phyloP scores from a whole-genome alignment of 768 basidiomycete species.

The Multifurca ochricompacta region DNA sequence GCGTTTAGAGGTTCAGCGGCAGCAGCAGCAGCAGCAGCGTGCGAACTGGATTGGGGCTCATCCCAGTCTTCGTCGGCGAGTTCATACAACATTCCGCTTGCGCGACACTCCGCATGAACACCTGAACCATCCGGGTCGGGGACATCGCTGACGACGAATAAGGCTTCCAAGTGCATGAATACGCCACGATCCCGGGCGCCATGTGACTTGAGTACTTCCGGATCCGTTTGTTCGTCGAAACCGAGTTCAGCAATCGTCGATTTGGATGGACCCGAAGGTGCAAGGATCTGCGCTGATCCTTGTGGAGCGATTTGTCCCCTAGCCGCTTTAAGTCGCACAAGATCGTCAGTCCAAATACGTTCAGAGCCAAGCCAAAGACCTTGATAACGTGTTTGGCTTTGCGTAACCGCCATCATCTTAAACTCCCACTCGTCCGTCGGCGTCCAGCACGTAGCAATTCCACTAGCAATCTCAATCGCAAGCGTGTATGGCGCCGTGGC shows the following conservation, averaged over 20 bases:
- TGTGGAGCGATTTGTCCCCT: conserved; percentile 58
- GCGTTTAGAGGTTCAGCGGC: conserved; percentile 28
- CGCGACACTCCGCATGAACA: conserved; percentile 49
- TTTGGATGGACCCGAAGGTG: conserved; percentile 49
- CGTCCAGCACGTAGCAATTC: conserved; percentile 57
- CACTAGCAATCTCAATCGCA: conserved; percentile 63
- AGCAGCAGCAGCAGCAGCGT: conserved; percentile 23
- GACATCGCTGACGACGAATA: conserved; percentile 58
- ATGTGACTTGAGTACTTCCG: conserved; percentile 20
- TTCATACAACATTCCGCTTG: conserved; percentile 71
- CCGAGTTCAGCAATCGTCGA: conserved; percentile 19
- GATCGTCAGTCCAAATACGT: conserved; percentile 80
- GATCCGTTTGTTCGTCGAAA: conserved; percentile 15
- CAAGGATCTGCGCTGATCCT: conserved; percentile 50
- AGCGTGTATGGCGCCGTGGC: conserved; percentile 59
- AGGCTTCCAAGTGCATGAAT: conserved; percentile 61
- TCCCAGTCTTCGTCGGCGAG: conserved; percentile 71
- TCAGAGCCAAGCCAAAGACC: conserved; percentile 89
- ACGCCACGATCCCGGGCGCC: conserved; percentile 57
- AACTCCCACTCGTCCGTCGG: conserved; percentile 69
- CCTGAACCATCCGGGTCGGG: conserved; percentile 33
- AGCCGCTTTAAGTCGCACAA: conserved; percentile 69
- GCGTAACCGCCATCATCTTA: conserved; percentile 42
- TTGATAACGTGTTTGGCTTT: conserved; percentile 63
- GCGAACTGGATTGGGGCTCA: conserved; percentile 22